These are phyloP conservation scores for Emericellopsis atlantica DNA, from an alignment of 2,329 filamentous ascomycete species.

Conservation along the genomic window DNA sequence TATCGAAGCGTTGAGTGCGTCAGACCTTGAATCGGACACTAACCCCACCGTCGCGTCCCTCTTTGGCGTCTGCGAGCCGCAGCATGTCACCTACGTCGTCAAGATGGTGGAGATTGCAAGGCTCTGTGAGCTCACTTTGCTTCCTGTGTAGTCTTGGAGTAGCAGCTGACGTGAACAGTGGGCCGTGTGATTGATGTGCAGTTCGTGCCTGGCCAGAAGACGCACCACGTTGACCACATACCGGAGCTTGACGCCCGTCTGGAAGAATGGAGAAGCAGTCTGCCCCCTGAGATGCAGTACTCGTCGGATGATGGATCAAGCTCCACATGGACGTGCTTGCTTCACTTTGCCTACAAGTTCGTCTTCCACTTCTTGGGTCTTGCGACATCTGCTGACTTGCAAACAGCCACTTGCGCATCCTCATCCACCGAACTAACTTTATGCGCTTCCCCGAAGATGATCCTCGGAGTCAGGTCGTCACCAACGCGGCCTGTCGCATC, in stretches of 20 bases:
- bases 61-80: conserved; percentile 16
- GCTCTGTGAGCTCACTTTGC: conserved; percentile 11
- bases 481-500: conserved; percentile 19
- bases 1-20: conserved; percentile 16
- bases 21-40: conserved; percentile 17
- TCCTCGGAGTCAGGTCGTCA: conserved; percentile 14
- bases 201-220: conserved; percentile 18
- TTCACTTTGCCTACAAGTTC: conserved; percentile 24
- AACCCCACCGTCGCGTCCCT: conserved; percentile 6
- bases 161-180: conserved; percentile 10
- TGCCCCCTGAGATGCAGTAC: conserved; percentile 16
- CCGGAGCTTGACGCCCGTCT: conserved; percentile 14
- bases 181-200: conserved; percentile 21
- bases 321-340: conserved; percentile 20
- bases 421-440: conserved; percentile 21
- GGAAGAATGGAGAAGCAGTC: conserved; percentile 19
- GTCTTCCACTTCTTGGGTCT: neutral
- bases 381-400: neutral
- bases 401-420: conserved; percentile 18
- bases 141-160: neutral
- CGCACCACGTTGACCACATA: conserved; percentile 11
- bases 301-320: conserved; percentile 17
- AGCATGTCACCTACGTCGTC: conserved; percentile 20
- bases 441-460: conserved; percentile 12
- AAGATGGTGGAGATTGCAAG: conserved; percentile 24